phyloP scores from a whole-genome alignment of 208 protist species.

The Acanthamoeba polyphaga region DNA sequence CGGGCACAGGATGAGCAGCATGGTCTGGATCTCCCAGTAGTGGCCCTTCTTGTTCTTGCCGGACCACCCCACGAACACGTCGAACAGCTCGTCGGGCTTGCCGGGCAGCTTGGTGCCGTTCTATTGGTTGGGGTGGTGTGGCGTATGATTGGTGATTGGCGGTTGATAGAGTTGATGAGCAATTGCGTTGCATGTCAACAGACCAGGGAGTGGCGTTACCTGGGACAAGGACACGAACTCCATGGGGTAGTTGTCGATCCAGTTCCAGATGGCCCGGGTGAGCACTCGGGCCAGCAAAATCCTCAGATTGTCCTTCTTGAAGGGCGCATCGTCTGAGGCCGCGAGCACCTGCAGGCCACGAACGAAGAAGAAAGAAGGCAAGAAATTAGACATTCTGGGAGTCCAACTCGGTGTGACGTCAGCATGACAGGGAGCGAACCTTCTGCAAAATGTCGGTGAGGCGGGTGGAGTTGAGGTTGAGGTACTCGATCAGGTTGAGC shows the following conservation, averaged over 20 bases:
- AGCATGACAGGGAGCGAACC: neutral
- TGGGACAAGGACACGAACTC: slow-evolving; percentile 80
- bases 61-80: slow-evolving; percentile 77
- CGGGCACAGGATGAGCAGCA: slow-evolving; percentile 84
- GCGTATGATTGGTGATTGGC: no score
- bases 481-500: slow-evolving; percentile 78
- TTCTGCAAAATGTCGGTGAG: slow-evolving; percentile 78
- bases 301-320: slow-evolving; percentile 79
- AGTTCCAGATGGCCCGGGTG: slow-evolving; percentile 79
- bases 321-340: neutral
- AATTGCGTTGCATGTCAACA: neutral
- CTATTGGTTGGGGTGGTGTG: neutral
- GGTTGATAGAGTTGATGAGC: neutral
- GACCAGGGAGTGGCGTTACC: neutral
- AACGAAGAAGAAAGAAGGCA: neutral
- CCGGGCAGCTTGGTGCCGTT: neutral
- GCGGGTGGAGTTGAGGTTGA: slow-evolving; percentile 79
- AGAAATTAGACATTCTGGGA: no score
- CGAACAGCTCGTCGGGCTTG: slow-evolving; percentile 80
- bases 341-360: neutral
- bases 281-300: slow-evolving; percentile 75
- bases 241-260: slow-evolving; percentile 83
- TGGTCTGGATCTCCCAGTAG: slow-evolving; percentile 83
- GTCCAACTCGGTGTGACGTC: no score
- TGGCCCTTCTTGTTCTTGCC: slow-evolving; percentile 82